These are phyloP conservation scores for Eragrostis curvula DNA, from an alignment of 176 grass and related monocot genomes.

Conservation along the genomic window DNA sequence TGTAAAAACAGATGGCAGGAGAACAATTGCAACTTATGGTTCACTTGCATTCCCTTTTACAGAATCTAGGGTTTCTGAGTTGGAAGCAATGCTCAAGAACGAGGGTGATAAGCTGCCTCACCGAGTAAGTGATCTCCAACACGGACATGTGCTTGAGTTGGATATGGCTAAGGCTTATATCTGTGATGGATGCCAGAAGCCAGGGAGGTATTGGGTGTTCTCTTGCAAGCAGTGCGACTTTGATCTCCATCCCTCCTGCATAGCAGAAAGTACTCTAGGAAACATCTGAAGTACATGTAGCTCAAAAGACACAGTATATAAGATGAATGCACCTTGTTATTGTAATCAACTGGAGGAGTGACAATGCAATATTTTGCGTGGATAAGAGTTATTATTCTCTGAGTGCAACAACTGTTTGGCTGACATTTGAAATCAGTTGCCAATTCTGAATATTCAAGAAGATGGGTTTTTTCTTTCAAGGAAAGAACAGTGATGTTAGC, in stretches of 20 bases:
- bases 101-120: conserved; percentile 48
- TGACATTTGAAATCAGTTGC: neutral
- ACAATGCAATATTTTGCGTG: neutral
- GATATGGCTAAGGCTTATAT: conserved; percentile 54
- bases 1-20: conserved; percentile 36
- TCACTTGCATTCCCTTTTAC: conserved; percentile 55
- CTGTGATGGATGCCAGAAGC: conserved; percentile 51
- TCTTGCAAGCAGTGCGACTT: conserved; percentile 60
- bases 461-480: too few species aligned
- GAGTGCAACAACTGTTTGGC: neutral
- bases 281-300: neutral
- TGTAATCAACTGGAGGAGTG: neutral
- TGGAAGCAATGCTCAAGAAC: conserved; percentile 43
- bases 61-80: conserved; percentile 44
- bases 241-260: conserved; percentile 60
- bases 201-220: conserved; percentile 56
- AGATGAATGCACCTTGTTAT: neutral
- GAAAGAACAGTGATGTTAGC: neutral
- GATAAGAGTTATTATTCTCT: neutral
- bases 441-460: neutral
- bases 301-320: neutral
- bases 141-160: conserved; percentile 51
- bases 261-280: neutral
- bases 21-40: conserved; percentile 44
- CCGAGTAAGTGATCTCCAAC: conserved; percentile 41